Evolutionary conservation across 2,329 filamentous ascomycete species (phyloP), one percentile per base, ranked within the genome.

Genomic region (Aureobasidium sp.): DNA sequence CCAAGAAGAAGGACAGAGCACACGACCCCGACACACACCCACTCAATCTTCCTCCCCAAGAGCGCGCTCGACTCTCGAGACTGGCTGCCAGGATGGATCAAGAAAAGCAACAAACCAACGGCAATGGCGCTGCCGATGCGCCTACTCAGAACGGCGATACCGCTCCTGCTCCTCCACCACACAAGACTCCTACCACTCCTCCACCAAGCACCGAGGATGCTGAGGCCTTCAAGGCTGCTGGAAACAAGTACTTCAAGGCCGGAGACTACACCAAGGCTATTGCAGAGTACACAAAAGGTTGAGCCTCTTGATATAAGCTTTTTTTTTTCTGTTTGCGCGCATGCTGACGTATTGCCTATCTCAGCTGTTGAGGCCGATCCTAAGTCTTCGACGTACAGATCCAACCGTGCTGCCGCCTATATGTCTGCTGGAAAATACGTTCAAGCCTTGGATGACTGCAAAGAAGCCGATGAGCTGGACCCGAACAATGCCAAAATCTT

Each of bases 221-320:
- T 29, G 94, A 99, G 77, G 82, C 86, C 13, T 96, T 88, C 83
- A 99, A 99, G 81, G 85, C 89, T 69, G 85, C 90, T 2, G 94
- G 94, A 63, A 99, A 99, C 79, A 94, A 94, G 71, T 93, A 90
- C 72, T 99, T 97, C 84, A 97, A 97, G 80, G 90, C 92, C 66
- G 90, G 88, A 73, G 90, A 97, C 71, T 99, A 93, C 75, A 78
- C 82, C 64, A 88, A 89, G 72, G 93, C 94, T 27, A 92, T 97
- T 73, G 84, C 89, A 68, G 91, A 97, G 75, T 99, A 97, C 75
- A 90, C 89, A 68, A 96, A 96, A 84, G 93, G 93, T 96, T 61
- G 55, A 9, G 20, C 29, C 55, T 44, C 53, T 34, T 15, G 44
- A 39, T 26, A 17, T 17, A 44, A 32, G 63, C 63, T 26, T 52